phyloP scores from a whole-genome alignment of 148 eudicot genomes.

The Vaccinium vitisidaea region DNA sequence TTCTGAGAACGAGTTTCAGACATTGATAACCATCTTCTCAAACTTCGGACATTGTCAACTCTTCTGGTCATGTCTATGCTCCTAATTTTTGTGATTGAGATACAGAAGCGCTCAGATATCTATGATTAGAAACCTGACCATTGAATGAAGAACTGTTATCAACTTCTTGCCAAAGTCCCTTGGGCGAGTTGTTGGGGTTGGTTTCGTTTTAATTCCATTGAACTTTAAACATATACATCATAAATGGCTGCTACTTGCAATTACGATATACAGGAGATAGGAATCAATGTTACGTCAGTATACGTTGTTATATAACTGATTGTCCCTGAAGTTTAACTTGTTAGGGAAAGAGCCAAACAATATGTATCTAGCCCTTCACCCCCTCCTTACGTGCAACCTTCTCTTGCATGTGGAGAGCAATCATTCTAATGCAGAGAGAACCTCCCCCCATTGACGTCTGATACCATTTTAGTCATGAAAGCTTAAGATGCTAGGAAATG shows the following conservation, averaged over 20 bases:
- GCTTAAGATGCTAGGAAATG: not conserved
- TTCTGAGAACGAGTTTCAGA: not conserved
- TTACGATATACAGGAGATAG: not conserved
- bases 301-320: not conserved
- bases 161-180: not conserved
- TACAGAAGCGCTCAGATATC: not conserved
- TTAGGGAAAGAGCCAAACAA: not conserved
- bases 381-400: not conserved
- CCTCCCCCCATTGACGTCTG: not conserved
- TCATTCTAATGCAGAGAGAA: not conserved
- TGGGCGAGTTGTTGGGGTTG: conserved; percentile 1
- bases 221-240: not conserved
- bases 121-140: not conserved
- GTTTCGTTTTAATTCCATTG: not conserved
- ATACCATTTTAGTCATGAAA: not conserved
- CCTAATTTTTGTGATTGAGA: not conserved
- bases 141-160: conserved; percentile 5
- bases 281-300: not conserved
- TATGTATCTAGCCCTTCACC: not conserved
- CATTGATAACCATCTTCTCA: not conserved
- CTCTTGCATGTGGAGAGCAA: not conserved
- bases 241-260: not conserved
- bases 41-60: not conserved
- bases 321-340: not conserved
- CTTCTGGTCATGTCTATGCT: not conserved